Base-by-base conservation (phyloP, 106 monocot species). In the Iris macrosiphon region DNA sequence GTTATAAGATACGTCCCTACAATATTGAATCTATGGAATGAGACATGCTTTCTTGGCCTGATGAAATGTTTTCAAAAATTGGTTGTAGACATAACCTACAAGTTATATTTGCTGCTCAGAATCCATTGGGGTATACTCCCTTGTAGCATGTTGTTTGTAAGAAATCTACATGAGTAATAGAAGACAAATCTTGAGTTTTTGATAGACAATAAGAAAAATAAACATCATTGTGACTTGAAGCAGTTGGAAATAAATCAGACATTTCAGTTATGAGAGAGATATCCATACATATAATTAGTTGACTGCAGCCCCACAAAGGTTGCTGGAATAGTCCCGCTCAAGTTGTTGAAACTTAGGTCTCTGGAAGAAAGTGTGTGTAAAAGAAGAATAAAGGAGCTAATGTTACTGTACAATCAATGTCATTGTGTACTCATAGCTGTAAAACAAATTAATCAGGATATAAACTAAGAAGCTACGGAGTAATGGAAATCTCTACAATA, bases 71-170 rank as follows among this genome's bases (percentile, higher is more conserved):
- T 10, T 5, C 17, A 7, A 13, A 58, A 37, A 1, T 11, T 19
- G n/a, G n/a, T 35, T 17, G 4, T 21, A 7, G 24, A 70, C 5
- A 61, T 19, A 46, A 68, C 85, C 23, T 69, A 91, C 90, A 81
- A 22, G 32, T 81, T 44, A 11, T 75, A 30, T 40, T 55, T 67
- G 59, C 68, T 79, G 14, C 42, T 61, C 34, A 66, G 28, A 31
- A 88, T 81, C 93, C 93, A 94, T 59, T 7, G 0, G 27, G 93
- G 93, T 54, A 94, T 76, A 43, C 58, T 47, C 50, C 93, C 93
- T 68, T 33, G 88, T 7, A 94, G 51, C 55, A 34, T 84, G 63
- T 94, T 94, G 55, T 72, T 71, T 15, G 75, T 79, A 25, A 94
- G 72, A 38, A 69, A 94, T 73, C 93, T 94, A 59, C 49, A 48